Base-by-base conservation (phyloP, 495 filamentous ascomycete genomes). In the Immersiella caudata region DNA sequence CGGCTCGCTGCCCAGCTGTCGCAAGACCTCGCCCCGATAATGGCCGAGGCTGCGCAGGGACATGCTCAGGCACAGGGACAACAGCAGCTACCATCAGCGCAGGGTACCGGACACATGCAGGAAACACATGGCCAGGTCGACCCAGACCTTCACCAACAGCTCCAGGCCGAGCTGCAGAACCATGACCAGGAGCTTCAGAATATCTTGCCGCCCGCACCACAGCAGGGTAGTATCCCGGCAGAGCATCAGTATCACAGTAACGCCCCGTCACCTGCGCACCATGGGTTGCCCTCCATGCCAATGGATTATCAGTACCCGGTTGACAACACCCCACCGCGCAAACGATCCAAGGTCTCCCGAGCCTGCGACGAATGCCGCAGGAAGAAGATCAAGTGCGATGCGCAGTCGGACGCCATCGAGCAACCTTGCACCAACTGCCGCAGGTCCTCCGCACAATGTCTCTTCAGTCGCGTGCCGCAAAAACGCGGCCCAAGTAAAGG, bases 311-410 rank as follows among this genome's bases (percentile, higher is more conserved):
- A 74, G 61, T 68, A 66, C 54, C 65, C 50, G 66, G 69, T 60
- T 12, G 90, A 92, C 68, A 81, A 81, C 58, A 91, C 87, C 56
- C 88, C 91, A 11, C 90, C 90, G 0, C 82, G 91, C 64, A 96
- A 96, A 75, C 83, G 94, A 66, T 91, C 91, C 0, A 98, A 98
- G 78, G 93, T 96, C 0, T 97, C 94, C 2, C 84, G 94, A 26
- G 94, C 94, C 0, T 98, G 94, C 69, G 94, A 98, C 78, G 94
- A 98, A 73, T 98, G 94, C 74, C 86, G 94, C 59, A 86, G 94
- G 60, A 98, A 97, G 77, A 98, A 98, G 89, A 93, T 97, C 69
- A 91, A 93, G 72, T 98, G 94, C 71, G 94, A 97, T 82, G 92
- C 93, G 6, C 88, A 87, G 65, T 89, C 89, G 12, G 93, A 97